phyloP scores from a whole-genome alignment of 1,139 yeast genomes.

The Zygotorulaspora mrakii region DNA sequence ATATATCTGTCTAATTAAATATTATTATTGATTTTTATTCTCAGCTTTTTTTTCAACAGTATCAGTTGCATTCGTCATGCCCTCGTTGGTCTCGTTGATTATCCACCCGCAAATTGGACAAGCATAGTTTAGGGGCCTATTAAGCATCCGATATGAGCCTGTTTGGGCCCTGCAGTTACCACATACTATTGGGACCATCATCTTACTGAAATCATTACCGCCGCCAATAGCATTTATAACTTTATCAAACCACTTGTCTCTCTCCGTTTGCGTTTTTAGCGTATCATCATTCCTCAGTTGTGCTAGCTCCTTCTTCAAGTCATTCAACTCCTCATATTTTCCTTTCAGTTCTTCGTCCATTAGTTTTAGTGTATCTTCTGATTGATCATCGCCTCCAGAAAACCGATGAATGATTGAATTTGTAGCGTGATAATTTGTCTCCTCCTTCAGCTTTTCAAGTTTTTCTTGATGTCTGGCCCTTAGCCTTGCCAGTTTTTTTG shows the following conservation, averaged over 20 bases:
- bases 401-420: conserved; percentile 67
- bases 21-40: conserved; percentile 4
- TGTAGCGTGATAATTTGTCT: conserved; percentile 75
- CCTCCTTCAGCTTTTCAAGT: conserved; percentile 70
- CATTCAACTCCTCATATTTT: conserved; percentile 41
- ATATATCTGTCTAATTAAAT: conserved; percentile 6
- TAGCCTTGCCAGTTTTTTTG: conserved; percentile 39
- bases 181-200: conserved; percentile 27
- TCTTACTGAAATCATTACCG: conserved; percentile 25
- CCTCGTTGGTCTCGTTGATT: conserved; percentile 2
- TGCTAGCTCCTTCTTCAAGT: conserved; percentile 40
- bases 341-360: conserved; percentile 43
- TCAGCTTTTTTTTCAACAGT: no score
- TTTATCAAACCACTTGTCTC: conserved; percentile 37
- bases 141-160: conserved; percentile 38
- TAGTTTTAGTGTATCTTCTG: conserved; percentile 36
- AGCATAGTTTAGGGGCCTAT: conserved; percentile 53
- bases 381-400: conserved; percentile 43
- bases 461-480: conserved; percentile 54
- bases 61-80: no score
- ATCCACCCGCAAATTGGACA: conserved; percentile 69
- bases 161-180: conserved; percentile 25
- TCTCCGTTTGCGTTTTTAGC: conserved; percentile 21
- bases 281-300: conserved; percentile 18
- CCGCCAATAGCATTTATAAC: conserved; percentile 32